A percentile compares a stretch with the other conserved stretches of the same genome.
These are phyloP conservation scores for Ricinus communis DNA, from an alignment of 345 rosid species.

Conservation along the genomic window DNA sequence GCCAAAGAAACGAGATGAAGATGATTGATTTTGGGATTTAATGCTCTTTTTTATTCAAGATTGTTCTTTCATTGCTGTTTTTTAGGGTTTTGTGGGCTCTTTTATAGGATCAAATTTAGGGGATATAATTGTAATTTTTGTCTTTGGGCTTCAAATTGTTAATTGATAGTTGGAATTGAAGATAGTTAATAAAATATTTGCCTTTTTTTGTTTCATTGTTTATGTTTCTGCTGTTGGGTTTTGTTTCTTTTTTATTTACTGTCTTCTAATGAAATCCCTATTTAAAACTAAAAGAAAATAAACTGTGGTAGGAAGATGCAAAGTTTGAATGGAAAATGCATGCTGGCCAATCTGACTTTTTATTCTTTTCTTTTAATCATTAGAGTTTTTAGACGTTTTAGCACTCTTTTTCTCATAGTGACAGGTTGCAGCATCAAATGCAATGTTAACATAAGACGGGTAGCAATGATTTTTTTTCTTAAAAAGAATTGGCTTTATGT, in stretches of 20 bases:
- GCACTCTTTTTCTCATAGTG: too few relatives aligned
- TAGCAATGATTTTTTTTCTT: too few relatives aligned
- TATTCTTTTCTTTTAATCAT: too few relatives aligned
- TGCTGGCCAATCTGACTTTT: too few relatives aligned
- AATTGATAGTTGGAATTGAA: neutral
- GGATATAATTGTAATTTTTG: neutral
- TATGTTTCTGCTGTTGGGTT: neutral
- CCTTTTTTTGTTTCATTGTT: neutral
- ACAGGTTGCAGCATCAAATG: too few relatives aligned
- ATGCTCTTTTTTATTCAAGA: neutral
- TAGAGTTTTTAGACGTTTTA: too few relatives aligned
- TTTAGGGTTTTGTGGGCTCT: neutral
- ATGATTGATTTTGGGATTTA: constrained; percentile 9
- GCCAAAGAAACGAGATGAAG: constrained; percentile 49
- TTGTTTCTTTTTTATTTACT: neutral
- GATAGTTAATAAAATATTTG: neutral
- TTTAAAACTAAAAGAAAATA: too few relatives aligned
- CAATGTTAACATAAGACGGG: too few relatives aligned
- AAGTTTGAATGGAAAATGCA: too few relatives aligned
- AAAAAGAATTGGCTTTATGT: too few relatives aligned
- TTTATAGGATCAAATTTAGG: neutral
- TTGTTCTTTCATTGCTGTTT: neutral
- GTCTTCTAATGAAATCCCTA: too few relatives aligned
- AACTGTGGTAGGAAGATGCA: too few relatives aligned
- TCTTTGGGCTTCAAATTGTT: neutral